Evolutionary conservation across 2,329 filamentous ascomycete genomes (phyloP), one percentile per base, ranked within the genome.

Genomic region (Rutstroemia sp.): DNA sequence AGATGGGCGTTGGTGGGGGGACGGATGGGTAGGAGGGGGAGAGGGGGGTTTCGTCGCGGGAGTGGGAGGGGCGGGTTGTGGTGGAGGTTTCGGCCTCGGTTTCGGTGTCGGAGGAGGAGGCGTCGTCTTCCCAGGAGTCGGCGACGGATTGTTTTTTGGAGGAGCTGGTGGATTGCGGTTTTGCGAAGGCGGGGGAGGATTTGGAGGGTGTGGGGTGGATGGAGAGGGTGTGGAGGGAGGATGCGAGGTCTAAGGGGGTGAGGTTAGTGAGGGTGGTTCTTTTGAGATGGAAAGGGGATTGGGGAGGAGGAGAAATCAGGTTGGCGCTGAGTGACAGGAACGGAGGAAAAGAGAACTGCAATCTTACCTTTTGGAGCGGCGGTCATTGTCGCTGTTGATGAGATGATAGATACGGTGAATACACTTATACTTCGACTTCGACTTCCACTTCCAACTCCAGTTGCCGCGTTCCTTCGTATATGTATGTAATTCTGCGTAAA

Each of bases 91-190:
- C 38, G 47, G 37, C 10, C 4, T 45, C 38, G 47, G 46, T 56
- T 46, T 56, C 39, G 42, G 57, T 41, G 14, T 67, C 65, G 45
- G 64, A 41, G 19, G 77, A 71, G 34, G 79, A 23, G 23, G 23
- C 77, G 56, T 88, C 88, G 65, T 94, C 86, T 72, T 91, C 87
- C 88, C 88, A 92, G 45, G 85, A 89, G 61, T 91, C 88, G 53
- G 79, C 81, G 19, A 87, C 74, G n/a, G 62, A 42, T 71, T 64
- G 57, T 73, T 73, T 52, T 64, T 66, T 44, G n/a, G 50, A 23
- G 9, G 47, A 9, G 44, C 53, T 59, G 8, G 62, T 56, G 37
- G 50, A 27, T 21, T 60, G 7, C 60, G 74, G 75, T 58, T 72
- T 73, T 46, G 63, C 65, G 6, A 27, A 42, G 23, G 52, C n/a